A percentile compares a stretch with the other conserved stretches of the same genome.
Evolutionary conservation across 2,329 filamentous ascomycete species (phyloP).

Genomic region (Rutstroemia sp.): DNA sequence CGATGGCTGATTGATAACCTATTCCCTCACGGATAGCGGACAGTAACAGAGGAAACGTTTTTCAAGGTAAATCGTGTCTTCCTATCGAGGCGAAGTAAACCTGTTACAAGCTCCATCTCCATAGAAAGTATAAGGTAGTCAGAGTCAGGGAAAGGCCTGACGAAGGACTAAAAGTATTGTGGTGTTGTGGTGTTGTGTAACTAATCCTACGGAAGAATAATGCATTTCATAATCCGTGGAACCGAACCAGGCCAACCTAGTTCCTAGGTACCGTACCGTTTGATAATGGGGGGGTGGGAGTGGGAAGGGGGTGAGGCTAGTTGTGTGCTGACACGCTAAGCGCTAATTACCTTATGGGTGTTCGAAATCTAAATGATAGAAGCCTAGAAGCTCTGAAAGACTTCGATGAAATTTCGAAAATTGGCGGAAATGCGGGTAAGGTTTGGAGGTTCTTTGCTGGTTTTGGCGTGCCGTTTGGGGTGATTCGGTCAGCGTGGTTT

Average conservation of each 20-base stretch:
- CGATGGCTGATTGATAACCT: no score
- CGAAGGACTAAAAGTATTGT: not conserved
- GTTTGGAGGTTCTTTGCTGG: not conserved
- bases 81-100: not conserved
- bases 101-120: not conserved
- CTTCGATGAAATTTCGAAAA: constrained; percentile 1
- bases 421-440: constrained; percentile 5
- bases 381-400: not conserved
- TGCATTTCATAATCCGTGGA: not conserved
- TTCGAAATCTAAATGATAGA: not conserved
- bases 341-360: no score
- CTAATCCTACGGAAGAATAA: not conserved
- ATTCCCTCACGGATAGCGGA: no score
- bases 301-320: not conserved
- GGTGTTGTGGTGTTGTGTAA: not conserved
- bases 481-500: constrained; percentile 1
- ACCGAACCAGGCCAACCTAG: not conserved
- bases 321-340: not conserved
- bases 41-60: not conserved
- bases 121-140: not conserved
- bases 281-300: not conserved
- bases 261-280: not conserved
- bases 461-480: not conserved
- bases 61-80: not conserved
- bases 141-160: not conserved